phyloP scores from a whole-genome alignment of 1,284 basidiomycete genomes.

The Albatrellus sp. region DNA sequence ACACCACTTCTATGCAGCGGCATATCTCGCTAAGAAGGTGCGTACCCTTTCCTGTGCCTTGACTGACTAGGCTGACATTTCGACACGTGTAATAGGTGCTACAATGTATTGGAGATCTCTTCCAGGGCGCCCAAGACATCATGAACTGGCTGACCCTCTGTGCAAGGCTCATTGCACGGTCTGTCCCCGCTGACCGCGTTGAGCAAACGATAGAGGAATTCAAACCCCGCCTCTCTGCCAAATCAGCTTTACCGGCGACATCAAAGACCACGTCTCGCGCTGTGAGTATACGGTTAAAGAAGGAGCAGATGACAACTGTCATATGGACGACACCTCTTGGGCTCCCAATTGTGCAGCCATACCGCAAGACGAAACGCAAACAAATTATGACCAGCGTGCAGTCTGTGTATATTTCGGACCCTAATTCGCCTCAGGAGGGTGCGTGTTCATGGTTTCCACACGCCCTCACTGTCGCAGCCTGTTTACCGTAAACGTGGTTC shows the following conservation, averaged over 20 bases:
- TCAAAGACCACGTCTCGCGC: slow-evolving; percentile 7
- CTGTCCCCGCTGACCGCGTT: slow-evolving; percentile 72
- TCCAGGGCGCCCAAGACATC: slow-evolving; percentile 84
- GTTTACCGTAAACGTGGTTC: too few relatives aligned
- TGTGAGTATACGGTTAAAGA: slow-evolving; percentile 33
- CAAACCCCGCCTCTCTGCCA: slow-evolving; percentile 12
- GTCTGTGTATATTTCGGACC: slow-evolving; percentile 89
- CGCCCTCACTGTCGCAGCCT: too few relatives aligned
- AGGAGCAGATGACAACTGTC: slow-evolving; percentile 92
- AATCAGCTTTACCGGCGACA: slow-evolving; percentile 2
- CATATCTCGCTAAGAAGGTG: slow-evolving; percentile 76
- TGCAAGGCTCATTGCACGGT: slow-evolving; percentile 81
- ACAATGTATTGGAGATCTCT: slow-evolving; percentile 84
- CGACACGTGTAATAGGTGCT: slow-evolving; percentile 36
- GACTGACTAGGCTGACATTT: slow-evolving; percentile 2
- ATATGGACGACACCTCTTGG: slow-evolving; percentile 96
- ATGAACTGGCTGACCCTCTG: slow-evolving; percentile 84
- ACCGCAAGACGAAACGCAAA: slow-evolving; percentile 75
- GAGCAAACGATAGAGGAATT: slow-evolving; percentile 30
- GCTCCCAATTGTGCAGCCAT: slow-evolving; percentile 93
- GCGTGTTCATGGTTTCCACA: slow-evolving; percentile 8
- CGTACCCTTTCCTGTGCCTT: slow-evolving; percentile 9
- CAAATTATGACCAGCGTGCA: slow-evolving; percentile 83
- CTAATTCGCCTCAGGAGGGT: slow-evolving; percentile 65
- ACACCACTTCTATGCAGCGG: slow-evolving; percentile 62